Percentiles rank a stretch among this genome's conserved stretches.
These are phyloP conservation scores for Irpex rosettiformis DNA, from an alignment of 1,284 basidiomycete species.

Conservation along the genomic window DNA sequence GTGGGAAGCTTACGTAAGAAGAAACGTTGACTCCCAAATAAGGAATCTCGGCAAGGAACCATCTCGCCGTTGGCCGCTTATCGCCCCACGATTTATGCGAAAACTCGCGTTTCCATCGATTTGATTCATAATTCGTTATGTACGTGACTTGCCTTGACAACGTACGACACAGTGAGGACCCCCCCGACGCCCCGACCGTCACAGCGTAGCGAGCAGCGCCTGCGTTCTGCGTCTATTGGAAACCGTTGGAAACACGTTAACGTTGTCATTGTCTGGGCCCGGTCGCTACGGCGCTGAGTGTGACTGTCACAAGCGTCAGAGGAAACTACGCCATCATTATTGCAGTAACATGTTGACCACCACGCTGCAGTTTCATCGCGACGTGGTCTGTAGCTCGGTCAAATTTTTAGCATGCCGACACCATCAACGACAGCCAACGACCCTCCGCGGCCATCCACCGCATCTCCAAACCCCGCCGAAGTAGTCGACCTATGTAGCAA, in stretches of 20 bases:
- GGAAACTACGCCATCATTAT: not conserved
- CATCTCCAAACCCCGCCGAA: no score
- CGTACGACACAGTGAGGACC: not conserved
- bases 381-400: not conserved
- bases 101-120: conserved; percentile 12
- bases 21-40: not conserved
- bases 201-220: not conserved
- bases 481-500: no score
- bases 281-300: not conserved
- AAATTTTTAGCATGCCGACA: not conserved
- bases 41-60: not conserved
- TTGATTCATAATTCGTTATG: conserved; percentile 5
- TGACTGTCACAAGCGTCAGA: not conserved
- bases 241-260: not conserved
- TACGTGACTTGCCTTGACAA: conserved; percentile 8
- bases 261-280: not conserved
- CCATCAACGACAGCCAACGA: no score
- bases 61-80: conserved; percentile 7
- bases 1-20: conserved; percentile 10
- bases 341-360: conserved; percentile 1
- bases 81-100: conserved; percentile 5
- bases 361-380: conserved; percentile 12
- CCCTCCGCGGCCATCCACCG: not conserved
- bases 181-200: not conserved
- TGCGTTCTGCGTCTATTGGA: not conserved